A percentile compares a stretch with the other conserved stretches of the same genome.
phyloP scores from a whole-genome alignment of 2,329 filamentous ascomycete species.

The Rhynchosporium secalis region DNA sequence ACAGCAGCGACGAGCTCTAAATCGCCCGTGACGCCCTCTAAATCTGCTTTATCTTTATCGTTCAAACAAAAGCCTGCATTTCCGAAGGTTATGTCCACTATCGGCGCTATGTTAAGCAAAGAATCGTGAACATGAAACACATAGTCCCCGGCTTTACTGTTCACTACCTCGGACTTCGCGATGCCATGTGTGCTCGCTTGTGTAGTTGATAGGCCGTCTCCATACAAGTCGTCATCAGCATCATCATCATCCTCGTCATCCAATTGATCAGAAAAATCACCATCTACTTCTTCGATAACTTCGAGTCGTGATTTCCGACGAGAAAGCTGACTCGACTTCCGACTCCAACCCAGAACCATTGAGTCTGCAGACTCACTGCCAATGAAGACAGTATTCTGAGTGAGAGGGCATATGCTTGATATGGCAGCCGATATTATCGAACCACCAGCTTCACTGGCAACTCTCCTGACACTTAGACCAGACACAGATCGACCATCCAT shows the following conservation, averaged over 20 bases:
- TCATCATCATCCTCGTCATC: conserved; percentile 53
- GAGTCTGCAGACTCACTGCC: conserved; percentile 86
- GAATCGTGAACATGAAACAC: conserved; percentile 75
- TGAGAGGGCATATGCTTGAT: conserved; percentile 69
- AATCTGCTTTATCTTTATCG: conserved; percentile 47
- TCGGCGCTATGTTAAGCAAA: conserved; percentile 75
- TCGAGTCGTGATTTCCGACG: conserved; percentile 65
- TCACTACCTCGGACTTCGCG: conserved; percentile 40
- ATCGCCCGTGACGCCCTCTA: conserved; percentile 53
- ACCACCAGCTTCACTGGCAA: conserved; percentile 65
- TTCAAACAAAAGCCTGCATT: conserved; percentile 49
- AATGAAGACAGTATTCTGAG: conserved; percentile 72
- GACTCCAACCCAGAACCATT: conserved; percentile 75
- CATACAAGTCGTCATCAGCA: conserved; percentile 60
- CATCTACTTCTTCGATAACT: conserved; percentile 54
- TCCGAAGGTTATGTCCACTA: conserved; percentile 73
- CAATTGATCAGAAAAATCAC: conserved; percentile 49
- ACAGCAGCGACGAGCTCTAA: conserved; percentile 61
- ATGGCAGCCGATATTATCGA: conserved; percentile 59
- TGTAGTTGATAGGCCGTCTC: conserved; percentile 51
- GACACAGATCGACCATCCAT: conserved; percentile 91
- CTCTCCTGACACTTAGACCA: conserved; percentile 70
- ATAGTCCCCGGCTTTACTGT: conserved; percentile 61
- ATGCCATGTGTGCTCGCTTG: conserved; percentile 42
- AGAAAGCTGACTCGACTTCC: conserved; percentile 59